These are phyloP conservation scores for Pleodorina starrii DNA, from an alignment of 139 green algal species.

Conservation along the genomic window DNA sequence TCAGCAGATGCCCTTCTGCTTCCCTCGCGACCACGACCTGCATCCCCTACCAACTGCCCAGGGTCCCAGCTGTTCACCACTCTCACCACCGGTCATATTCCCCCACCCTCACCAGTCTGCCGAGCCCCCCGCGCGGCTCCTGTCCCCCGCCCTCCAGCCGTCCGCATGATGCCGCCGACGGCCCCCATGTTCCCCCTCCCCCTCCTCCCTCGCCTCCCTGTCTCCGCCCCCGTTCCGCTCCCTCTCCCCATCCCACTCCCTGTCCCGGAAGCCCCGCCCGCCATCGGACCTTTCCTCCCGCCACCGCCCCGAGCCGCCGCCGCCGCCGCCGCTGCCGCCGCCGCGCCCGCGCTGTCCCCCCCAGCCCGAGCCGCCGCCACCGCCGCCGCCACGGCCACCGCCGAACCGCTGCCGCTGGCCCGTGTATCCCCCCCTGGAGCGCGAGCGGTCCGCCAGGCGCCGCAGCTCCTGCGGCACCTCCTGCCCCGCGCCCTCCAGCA, in stretches of 20 bases:
- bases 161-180: slow-evolving; percentile 12
- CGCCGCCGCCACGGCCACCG: slow-evolving; percentile 25
- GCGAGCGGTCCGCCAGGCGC: slow-evolving; percentile 65
- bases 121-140: background rate
- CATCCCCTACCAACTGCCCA: no score
- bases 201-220: background rate
- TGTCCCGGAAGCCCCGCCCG: background rate
- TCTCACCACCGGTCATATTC: slow-evolving; percentile 11
- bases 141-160: background rate
- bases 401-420: background rate
- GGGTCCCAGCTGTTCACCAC: no score
- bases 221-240: background rate
- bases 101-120: background rate
- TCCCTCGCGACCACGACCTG: no score
- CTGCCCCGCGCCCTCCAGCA: slow-evolving; percentile 71
- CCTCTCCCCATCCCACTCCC: background rate
- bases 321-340: slow-evolving; percentile 32
- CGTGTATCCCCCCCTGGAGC: background rate
- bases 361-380: background rate
- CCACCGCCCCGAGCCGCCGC: background rate
- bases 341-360: slow-evolving; percentile 35
- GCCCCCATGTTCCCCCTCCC: background rate
- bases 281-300: background rate
- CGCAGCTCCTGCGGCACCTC: slow-evolving; percentile 67
- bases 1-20: no score